Conservation (phyloP, 345 rosid species). For the Sonneratia alba region DNA sequence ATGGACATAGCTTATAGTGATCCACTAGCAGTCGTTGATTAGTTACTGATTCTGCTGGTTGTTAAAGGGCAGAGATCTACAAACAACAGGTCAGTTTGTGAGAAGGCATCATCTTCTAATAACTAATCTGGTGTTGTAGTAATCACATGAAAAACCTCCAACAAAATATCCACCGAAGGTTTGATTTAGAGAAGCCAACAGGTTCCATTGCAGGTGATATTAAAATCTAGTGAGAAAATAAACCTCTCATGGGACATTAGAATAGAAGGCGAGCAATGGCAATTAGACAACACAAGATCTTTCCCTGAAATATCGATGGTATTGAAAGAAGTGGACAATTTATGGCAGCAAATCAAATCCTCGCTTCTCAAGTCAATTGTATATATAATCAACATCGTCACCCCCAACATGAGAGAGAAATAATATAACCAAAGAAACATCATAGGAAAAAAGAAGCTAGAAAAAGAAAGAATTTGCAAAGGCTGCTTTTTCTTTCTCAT, state of each 20-base stretch:
- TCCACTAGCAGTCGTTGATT: background rate
- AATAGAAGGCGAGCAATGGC: background rate
- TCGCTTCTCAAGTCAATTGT: background rate
- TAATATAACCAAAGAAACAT: background rate
- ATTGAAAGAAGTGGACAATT: too few relatives aligned
- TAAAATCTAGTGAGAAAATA: background rate
- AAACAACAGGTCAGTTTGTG: too few relatives aligned
- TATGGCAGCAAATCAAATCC: conserved; percentile 6
- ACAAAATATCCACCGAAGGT: background rate
- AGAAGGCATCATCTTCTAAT: too few relatives aligned
- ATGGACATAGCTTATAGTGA: background rate
- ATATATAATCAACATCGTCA: background rate
- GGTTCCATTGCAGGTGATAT: background rate
- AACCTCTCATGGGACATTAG: too few relatives aligned
- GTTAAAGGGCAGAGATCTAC: too few relatives aligned
- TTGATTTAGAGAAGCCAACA: background rate
- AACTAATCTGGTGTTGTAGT: too few relatives aligned
- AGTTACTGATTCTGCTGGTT: too few relatives aligned
- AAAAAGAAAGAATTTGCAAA: conserved; percentile 20
- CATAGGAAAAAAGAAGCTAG: conserved; percentile 1
- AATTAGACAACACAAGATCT: too few relatives aligned
- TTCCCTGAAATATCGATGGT: background rate
- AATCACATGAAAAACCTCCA: too few relatives aligned
- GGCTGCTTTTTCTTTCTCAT: conserved; percentile 12
- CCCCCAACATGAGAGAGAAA: background rate